Percentiles rank a stretch among this genome's conserved stretches.
phyloP scores from a whole-genome alignment of 2,329 filamentous ascomycete species.

The Ceratocystis eucalypticola region DNA sequence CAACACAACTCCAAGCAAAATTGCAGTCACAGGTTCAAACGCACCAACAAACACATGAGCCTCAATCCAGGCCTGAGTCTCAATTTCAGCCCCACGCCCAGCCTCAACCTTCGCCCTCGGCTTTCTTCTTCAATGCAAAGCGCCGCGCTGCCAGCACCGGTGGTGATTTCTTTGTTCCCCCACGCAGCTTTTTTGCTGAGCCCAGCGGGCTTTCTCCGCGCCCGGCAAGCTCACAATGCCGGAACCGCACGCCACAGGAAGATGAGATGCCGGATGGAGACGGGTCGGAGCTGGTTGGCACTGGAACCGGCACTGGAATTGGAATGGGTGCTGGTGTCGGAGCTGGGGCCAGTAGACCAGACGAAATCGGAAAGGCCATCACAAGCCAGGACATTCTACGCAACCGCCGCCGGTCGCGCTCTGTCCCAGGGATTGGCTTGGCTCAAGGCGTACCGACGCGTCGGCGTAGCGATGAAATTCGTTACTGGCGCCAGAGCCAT shows the following conservation, averaged over 20 bases:
- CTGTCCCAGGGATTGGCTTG: constrained; percentile 41
- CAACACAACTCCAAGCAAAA: constrained; percentile 3
- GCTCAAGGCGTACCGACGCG: constrained; percentile 24
- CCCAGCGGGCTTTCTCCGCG: constrained; percentile 41
- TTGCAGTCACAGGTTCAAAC: not conserved
- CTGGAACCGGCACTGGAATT: not conserved
- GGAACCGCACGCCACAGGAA: constrained; percentile 30
- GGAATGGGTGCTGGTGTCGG: not conserved
- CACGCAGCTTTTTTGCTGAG: constrained; percentile 18
- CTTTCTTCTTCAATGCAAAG: constrained; percentile 7
- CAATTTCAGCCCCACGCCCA: not conserved
- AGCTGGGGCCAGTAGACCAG: constrained; percentile 11
- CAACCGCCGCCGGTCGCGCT: constrained; percentile 43
- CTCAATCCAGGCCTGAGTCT: not conserved
- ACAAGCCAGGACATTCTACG: constrained; percentile 38
- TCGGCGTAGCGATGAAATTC: constrained; percentile 49
- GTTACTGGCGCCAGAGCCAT: constrained; percentile 50
- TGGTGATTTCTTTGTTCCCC: constrained; percentile 10
- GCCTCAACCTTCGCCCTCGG: not conserved
- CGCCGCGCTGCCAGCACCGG: constrained; percentile 16
- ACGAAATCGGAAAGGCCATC: constrained; percentile 49
- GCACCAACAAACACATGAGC: constrained; percentile 17
- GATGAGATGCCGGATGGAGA: constrained; percentile 26
- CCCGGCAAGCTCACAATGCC: constrained; percentile 46
- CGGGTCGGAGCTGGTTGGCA: constrained; percentile 29